Evolutionary conservation across 169 alveolate genomes (phyloP).

Genomic region (Cryptosporidium canis): DNA sequence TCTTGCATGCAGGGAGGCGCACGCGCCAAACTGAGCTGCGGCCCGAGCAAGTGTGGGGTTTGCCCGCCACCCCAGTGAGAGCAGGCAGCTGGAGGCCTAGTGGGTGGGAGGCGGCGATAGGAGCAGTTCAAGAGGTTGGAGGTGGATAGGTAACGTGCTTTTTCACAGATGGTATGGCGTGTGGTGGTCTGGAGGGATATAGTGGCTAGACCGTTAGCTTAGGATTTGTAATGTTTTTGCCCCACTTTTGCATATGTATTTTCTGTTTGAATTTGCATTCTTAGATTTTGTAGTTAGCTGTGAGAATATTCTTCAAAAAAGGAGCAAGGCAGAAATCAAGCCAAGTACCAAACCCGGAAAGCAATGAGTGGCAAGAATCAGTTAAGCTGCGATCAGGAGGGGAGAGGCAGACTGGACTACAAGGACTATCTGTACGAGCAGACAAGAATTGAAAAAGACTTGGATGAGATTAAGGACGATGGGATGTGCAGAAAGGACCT

Average conservation of each 20-base stretch:
- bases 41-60: too few relatives aligned
- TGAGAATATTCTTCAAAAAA: background rate
- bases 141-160: too few relatives aligned
- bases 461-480: background rate
- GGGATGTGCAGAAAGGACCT: background rate
- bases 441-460: background rate
- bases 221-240: slow-evolving; percentile 1
- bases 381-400: background rate
- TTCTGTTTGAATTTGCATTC: background rate
- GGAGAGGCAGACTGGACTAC: background rate
- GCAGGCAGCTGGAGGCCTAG: too few relatives aligned
- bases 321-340: background rate
- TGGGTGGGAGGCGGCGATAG: too few relatives aligned
- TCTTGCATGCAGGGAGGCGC: too few relatives aligned
- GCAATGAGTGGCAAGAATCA: background rate
- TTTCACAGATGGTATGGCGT: too few relatives aligned
- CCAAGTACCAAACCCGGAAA: background rate
- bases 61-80: too few relatives aligned
- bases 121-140: too few relatives aligned
- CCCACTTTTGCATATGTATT: background rate
- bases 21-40: too few relatives aligned
- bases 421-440: background rate
- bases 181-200: too few relatives aligned
- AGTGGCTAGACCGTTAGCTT: background rate
- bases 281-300: background rate